Evolutionary conservation across 805 yeast genomes (phyloP), one percentile per base, ranked within the genome.

Genomic region (Kluyveromyces aestuarii): DNA sequence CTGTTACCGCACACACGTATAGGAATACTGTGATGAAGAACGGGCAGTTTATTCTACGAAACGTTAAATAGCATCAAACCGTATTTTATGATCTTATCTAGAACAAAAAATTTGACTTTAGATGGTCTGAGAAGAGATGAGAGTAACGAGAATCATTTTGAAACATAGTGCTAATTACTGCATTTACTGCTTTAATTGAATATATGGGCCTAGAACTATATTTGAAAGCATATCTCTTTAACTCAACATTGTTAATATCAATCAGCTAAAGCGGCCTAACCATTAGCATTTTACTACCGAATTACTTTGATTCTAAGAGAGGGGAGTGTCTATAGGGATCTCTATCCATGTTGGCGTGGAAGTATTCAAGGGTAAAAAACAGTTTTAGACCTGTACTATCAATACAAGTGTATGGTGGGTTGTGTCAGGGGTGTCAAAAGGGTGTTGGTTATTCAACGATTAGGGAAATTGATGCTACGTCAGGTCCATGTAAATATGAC

Each of bases 81-180:
- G 43, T 40, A 40, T n/a, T n/a, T 9, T 40, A n/a, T 40, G 43
- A 40, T 40, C 9, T 17, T 18, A 17, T 11, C 25, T 40, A 6
- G 17, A 19, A 40, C 45, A 43, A 43, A 43, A 43, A 43, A 43
- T 43, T 43, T 43, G 45, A 43, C 35, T 21, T 21, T 18, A 30
- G 38, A 43, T 33, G 38, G 39, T 33, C 27, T 43, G 45, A 43
- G 45, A 33, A 27, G 21, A 33, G 45, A 30, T 27, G 30, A 25
- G 44, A 11, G 35, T 30, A 2, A 5, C 8, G 35, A 30, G 2
- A 30, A 13, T 30, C 2, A 30, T 2, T 30, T 5, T 30, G 35
- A 13, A 30, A 13, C 3, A 5, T 13, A 11, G 11, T 13, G 14
- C 7, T 30, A 5, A 7, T 30, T 8, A 13, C 14, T 30, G 35